Base-by-base conservation (phyloP, 2,329 filamentous ascomycete genomes). In the Ophiocordyceps camponoti-saundersi region DNA sequence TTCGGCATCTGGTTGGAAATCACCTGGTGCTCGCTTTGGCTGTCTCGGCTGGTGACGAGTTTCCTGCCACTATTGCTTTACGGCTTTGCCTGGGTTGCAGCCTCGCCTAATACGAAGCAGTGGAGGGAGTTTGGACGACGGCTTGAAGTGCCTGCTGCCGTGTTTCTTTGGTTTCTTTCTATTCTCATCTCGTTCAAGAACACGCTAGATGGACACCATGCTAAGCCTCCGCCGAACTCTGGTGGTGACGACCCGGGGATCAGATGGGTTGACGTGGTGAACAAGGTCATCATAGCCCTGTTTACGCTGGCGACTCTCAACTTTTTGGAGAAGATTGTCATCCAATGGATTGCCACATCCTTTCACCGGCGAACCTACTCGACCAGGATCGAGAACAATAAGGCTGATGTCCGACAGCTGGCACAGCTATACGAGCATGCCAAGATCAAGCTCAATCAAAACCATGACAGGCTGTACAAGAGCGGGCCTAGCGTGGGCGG, bases 1-100 rank as follows among this genome's bases (percentile, higher is more conserved):
- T 95, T 96, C 58, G 85, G 85, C 29, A 87, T 95, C 51, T 96
- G 90, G 90, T 72, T 95, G 18, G 85, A 95, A 62, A 86, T 95
- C 41, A 73, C 95, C 23, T 96, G 90, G 90, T 71, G 90, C 51
- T 87, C 87, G 0, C 70, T 95, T 0, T 96, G 90, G 90, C 81
- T 82, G 20, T 82, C 72, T 1, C 68, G 73, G 13, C 73, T 77
- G 57, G 53, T 70, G 41, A 73, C 71, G 3, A 68, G 70, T 23
- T 58, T 73, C 34, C 62, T 77, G 52, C 73, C 74, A 0, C 62
- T 59, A 23, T 47, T 67, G 6, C 65, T 77, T 48, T 63, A 65
- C 39, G 55, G 64, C 10, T 30, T 84, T 16, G 80, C 86, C 6
- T 85, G 80, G 55, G 68, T 90, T 6, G 80, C 87, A 57, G 76